Conservation (phyloP, 163 green algal genomes). For the Prototheca cutis region DNA sequence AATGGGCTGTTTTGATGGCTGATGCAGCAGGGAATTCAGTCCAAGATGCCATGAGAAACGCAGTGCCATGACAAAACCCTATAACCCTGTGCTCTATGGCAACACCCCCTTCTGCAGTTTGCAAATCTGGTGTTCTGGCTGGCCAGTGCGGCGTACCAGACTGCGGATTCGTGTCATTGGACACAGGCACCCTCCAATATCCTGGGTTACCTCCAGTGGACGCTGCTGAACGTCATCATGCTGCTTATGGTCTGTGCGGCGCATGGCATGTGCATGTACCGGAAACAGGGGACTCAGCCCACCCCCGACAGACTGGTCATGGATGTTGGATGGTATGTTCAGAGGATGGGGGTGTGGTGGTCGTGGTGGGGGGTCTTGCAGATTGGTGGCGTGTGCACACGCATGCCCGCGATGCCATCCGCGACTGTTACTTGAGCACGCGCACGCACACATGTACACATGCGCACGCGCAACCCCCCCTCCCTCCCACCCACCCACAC, state of each 20-base stretch:
- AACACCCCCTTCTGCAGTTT: not conserved
- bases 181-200: not conserved
- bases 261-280: slow-evolving; percentile 1
- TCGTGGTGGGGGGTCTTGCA: too few relatives aligned
- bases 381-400: not conserved
- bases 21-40: too few relatives aligned
- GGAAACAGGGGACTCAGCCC: not conserved
- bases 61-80: too few relatives aligned
- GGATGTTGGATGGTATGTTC: slow-evolving; percentile 2
- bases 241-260: not conserved
- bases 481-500: too few relatives aligned
- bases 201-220: slow-evolving; percentile 8
- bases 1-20: too few relatives aligned
- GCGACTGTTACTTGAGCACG: too few relatives aligned
- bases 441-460: too few relatives aligned
- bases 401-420: slow-evolving; percentile 8
- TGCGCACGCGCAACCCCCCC: too few relatives aligned
- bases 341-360: too few relatives aligned
- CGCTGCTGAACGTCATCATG: not conserved
- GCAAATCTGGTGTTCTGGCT: slow-evolving; percentile 6
- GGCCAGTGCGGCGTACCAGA: not conserved
- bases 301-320: not conserved
- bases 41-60: too few relatives aligned
- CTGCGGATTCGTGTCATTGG: not conserved
- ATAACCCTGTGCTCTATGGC: too few relatives aligned